Base-by-base conservation (phyloP, 345 rosid species). In the Syzygium jambos region DNA sequence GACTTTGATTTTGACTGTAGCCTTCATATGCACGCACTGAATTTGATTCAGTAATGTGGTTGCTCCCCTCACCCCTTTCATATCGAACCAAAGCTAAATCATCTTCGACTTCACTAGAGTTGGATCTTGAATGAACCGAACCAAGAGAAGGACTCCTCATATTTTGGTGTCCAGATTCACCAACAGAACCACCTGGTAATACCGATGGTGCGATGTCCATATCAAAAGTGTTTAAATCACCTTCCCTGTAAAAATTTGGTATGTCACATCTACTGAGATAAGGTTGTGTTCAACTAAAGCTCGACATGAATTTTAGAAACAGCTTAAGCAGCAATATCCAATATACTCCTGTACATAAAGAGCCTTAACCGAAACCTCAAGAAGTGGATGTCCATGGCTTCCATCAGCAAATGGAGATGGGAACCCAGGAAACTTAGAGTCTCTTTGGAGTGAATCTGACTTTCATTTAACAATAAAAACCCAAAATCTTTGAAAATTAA, bases 91-190 rank as follows among this genome's bases (percentile, higher is more conserved):
- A 63, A 86, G 82, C 54, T 53, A 87, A 83, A 59, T 88, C 87
- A 57, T 88, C 65, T 46, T 46, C 85, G 16, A 87, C 85, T 57
- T 85, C 89, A 78, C 88, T 86, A 51, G 85, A 89, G 87, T 82
- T 16, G 85, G 89, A 86, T 85, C 19, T 34, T 78, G 54, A 86
- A 83, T 86, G 89, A 63, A 63, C 68, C 12, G 56, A 85, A 68
- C 43, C 38, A 17, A 17, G 55, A 38, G 87, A 29, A 49, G 86
- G 59, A 59, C 83, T 78, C 56, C 80, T 59, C 1, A 38, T 83
- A 27, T 49, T 17, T 23, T 85, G 86, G 30, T 8, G 86, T 34
- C 51, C 85, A 29, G 85, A 29, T 80, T 29, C 87, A 46, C 29
- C 52, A 53, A 68, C 22, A 52, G 78, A 55, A 16, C 51, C 27